A percentile compares a stretch with the other conserved stretches of the same genome.
phyloP scores from a whole-genome alignment of 2,329 filamentous ascomycete genomes.

The Periglandula ipomoeae region DNA sequence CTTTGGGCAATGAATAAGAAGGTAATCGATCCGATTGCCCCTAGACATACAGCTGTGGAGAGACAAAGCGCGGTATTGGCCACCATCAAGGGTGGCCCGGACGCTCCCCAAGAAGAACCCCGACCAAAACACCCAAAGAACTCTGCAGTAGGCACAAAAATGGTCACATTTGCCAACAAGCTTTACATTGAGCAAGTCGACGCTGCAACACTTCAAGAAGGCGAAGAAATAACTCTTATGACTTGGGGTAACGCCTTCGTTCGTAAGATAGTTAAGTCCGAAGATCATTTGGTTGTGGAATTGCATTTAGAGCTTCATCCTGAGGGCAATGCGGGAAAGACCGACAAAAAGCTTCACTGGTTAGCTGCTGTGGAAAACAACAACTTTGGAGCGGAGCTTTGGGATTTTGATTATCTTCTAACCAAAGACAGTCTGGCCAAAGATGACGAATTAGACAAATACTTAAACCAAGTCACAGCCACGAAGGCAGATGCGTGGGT shows the following conservation, averaged over 20 bases:
- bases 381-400: neutral
- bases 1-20: constrained; percentile 64
- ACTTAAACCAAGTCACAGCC: neutral
- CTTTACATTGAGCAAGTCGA: constrained; percentile 2
- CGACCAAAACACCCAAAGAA: constrained; percentile 2
- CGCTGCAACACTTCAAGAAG: neutral
- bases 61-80: no score
- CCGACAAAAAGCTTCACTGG: constrained; percentile 6
- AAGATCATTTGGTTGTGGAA: neutral
- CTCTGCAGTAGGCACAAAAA: neutral
- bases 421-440: constrained; percentile 1
- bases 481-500: neutral
- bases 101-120: neutral
- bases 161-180: neutral
- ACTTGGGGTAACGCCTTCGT: constrained; percentile 1
- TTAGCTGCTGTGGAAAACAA: neutral
- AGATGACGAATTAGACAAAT: neutral
- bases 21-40: constrained; percentile 63
- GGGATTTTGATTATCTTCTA: constrained; percentile 2
- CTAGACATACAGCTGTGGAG: constrained; percentile 57
- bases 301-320: neutral
- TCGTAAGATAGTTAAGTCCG: neutral
- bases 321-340: neutral
- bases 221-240: neutral
- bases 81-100: neutral